Evolutionary conservation across 176 grass and related monocot genomes (phyloP), one percentile per base, ranked within the genome.

Genomic region (Eleusine coracana): DNA sequence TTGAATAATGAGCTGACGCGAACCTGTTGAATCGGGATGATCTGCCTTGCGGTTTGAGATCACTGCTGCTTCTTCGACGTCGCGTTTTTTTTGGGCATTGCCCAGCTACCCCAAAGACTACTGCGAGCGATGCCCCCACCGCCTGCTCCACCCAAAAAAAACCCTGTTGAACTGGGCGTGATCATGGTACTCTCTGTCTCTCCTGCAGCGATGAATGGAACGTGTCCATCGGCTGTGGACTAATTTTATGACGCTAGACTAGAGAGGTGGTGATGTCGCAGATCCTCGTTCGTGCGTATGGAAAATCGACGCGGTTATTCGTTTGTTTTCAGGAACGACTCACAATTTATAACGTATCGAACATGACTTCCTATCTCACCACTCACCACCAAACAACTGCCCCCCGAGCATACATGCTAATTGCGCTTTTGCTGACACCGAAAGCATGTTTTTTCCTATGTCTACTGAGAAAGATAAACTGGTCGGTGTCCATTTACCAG

Each of bases 1-100:
- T 61, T 87, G 79, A 76, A 87, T 41, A 18, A 21, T 52, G 31
- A 39, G 77, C 5, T 51, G 83, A 46, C 1, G 9, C 49, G 4
- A 25, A 5, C 49, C 70, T 2, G 42, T 15, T 45, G 6, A 18
- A 73, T 5, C 14, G 41, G 41, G 41, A 44, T 5, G 9, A 48
- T 12, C 50, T 52, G 51, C 51, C 54, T 58, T 58, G 54, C 20
- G 6, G 55, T 8, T 21, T 9, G 55, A 58, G 1, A 5, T 58
- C 55, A 42, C 40, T 34, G 18, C 20, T n/a, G 21, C 21, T 10
- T 21, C 56, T 23, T 25, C 56, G 21, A 21, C 56, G 21, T 59
- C 21, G 21, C 56, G 56, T 9, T 59, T 59, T 10, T 59, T 59
- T 10, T 59, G 56, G 21, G 21, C 21, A 59, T 59, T 10, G 7